Percentiles rank a stretch among this genome's conserved stretches.
These are phyloP conservation scores for Vitis cinerea DNA, from an alignment of 164 flowering plant genomes.

Conservation along the genomic window DNA sequence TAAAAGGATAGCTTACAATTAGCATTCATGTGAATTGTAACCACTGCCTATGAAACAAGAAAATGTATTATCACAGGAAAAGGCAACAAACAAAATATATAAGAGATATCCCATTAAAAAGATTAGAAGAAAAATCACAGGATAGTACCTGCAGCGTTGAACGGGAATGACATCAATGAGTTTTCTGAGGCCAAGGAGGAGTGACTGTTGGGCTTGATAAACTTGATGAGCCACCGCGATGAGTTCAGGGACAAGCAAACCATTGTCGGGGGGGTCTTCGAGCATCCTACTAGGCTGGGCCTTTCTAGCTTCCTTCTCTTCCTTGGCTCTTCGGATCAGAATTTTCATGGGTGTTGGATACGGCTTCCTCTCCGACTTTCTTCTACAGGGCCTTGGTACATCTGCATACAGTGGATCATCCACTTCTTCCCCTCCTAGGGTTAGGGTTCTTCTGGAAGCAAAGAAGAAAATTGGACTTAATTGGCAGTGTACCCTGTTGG, in stretches of 20 bases:
- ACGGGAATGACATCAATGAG: conserved; percentile 45
- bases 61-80: too few species aligned
- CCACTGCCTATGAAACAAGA: too few species aligned
- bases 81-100: background rate
- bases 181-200: conserved; percentile 48
- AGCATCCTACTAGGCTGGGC: conserved; percentile 52
- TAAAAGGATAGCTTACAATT: too few species aligned
- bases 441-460: background rate
- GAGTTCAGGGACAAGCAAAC: conserved; percentile 65
- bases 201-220: conserved; percentile 43
- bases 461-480: background rate
- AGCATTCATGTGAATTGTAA: too few species aligned
- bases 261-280: conserved; percentile 62
- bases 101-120: background rate
- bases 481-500: background rate
- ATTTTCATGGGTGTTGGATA: conserved; percentile 71
- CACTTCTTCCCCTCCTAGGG: conserved; percentile 2
- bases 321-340: conserved; percentile 56
- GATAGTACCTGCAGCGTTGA: conserved; percentile 60
- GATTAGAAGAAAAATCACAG: background rate
- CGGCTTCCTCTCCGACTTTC: conserved; percentile 65
- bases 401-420: conserved; percentile 45
- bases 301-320: conserved; percentile 47
- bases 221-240: conserved; percentile 61
- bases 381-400: conserved; percentile 46